A percentile compares a stretch with the other conserved stretches of the same genome.
Evolutionary conservation across 1,139 yeast genomes (phyloP).

Genomic region (Candida sanyaensis): DNA sequence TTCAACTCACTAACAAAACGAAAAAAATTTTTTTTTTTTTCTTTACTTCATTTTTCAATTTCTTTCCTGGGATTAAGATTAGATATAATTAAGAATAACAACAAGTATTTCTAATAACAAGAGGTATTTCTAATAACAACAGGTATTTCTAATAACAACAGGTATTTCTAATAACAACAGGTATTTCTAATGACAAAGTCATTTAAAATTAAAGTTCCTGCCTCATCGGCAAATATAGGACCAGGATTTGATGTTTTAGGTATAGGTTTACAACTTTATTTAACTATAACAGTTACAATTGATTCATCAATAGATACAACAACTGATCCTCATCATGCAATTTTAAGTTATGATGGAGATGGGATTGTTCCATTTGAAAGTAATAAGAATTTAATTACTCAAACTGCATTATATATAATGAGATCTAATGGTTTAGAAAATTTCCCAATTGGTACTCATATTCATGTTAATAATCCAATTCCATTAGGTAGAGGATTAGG

Average conservation of each 20-base stretch:
- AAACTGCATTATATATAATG: slow-evolving; percentile 88
- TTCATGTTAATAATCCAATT: slow-evolving; percentile 84
- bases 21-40: too few relatives aligned
- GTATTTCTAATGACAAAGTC: neutral
- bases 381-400: slow-evolving; percentile 80
- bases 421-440: slow-evolving; percentile 73
- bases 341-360: slow-evolving; percentile 67
- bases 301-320: slow-evolving; percentile 55
- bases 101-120: too few relatives aligned
- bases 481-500: slow-evolving; percentile 97
- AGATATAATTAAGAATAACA: too few relatives aligned
- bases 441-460: slow-evolving; percentile 83
- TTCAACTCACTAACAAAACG: too few relatives aligned
- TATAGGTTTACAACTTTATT: slow-evolving; percentile 73
- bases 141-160: too few relatives aligned
- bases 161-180: too few relatives aligned
- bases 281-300: slow-evolving; percentile 67
- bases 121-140: too few relatives aligned
- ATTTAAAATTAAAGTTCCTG: slow-evolving; percentile 78
- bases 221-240: slow-evolving; percentile 96
- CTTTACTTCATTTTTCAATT: too few relatives aligned
- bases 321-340: slow-evolving; percentile 68
- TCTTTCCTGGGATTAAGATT: too few relatives aligned
- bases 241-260: slow-evolving; percentile 98
- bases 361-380: slow-evolving; percentile 85